Percentiles rank a stretch among this genome's conserved stretches.
Conservation (phyloP, 192 early-diverging fungal species). For the Ambispora gerdemannii region DNA sequence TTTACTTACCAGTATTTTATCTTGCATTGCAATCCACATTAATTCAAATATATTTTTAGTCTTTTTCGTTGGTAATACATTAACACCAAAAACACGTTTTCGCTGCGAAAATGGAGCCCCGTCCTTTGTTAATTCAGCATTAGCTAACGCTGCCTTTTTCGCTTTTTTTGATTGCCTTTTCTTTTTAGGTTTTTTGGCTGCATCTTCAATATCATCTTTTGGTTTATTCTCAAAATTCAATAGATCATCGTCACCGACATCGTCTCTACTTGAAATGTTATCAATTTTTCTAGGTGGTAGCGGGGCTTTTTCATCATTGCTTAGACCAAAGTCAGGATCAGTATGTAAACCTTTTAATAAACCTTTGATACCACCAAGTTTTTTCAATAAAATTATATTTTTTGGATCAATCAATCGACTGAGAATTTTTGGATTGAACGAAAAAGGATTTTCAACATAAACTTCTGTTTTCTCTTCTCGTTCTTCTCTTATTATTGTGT, state of each 20-base stretch:
- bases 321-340: slow-evolving; percentile 45
- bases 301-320: slow-evolving; percentile 17
- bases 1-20: slow-evolving; percentile 73
- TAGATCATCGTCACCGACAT: too few species aligned
- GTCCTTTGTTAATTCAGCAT: background rate
- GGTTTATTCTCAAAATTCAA: too few species aligned
- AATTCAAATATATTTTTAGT: slow-evolving; percentile 67
- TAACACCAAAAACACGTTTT: slow-evolving; percentile 60
- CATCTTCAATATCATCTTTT: too few species aligned
- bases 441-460: slow-evolving; percentile 51
- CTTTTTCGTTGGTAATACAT: slow-evolving; percentile 67
- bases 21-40: slow-evolving; percentile 80
- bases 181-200: too few species aligned
- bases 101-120: slow-evolving; percentile 49
- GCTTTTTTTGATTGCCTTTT: too few species aligned
- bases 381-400: slow-evolving; percentile 40
- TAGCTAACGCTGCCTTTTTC: too few species aligned
- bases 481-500: too few species aligned
- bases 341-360: slow-evolving; percentile 49
- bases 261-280: too few species aligned
- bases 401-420: slow-evolving; percentile 57
- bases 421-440: slow-evolving; percentile 52
- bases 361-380: slow-evolving; percentile 52
- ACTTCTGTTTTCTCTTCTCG: too few species aligned
- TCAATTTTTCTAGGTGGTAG: slow-evolving; percentile 6